phyloP scores from a whole-genome alignment of 2,329 filamentous ascomycete genomes.

The Cercospora berteroae region DNA sequence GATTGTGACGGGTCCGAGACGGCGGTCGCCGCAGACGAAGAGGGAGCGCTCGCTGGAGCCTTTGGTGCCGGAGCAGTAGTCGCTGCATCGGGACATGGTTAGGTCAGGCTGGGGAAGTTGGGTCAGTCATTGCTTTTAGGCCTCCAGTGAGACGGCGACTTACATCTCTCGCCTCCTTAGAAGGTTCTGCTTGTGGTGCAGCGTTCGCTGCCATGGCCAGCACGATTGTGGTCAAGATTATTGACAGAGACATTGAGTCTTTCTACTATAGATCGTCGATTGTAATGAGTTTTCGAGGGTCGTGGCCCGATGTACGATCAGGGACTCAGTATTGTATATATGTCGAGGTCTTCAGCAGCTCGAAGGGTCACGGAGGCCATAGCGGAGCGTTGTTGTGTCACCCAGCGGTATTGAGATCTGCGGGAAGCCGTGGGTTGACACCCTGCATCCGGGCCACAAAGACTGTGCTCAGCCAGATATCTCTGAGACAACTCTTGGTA shows the following conservation, averaged over 20 bases:
- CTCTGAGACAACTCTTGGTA: background rate
- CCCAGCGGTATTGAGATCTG: background rate
- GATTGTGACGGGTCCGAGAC: constrained; percentile 10
- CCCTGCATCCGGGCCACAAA: background rate
- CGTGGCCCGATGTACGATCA: background rate
- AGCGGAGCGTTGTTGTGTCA: background rate
- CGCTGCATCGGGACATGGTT: background rate
- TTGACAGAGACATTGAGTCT: background rate
- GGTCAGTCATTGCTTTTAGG: background rate
- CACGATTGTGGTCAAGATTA: background rate
- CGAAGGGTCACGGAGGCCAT: background rate
- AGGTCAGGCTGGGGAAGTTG: background rate
- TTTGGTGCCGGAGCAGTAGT: constrained; percentile 16
- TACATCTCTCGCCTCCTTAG: background rate
- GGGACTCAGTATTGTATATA: background rate
- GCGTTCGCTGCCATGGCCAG: background rate
- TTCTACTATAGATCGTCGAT: background rate
- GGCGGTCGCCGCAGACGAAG: constrained; percentile 13
- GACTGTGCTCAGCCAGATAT: background rate
- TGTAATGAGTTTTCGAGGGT: background rate
- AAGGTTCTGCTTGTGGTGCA: background rate
- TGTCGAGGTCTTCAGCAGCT: background rate
- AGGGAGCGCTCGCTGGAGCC: background rate
- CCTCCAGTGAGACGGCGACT: background rate
- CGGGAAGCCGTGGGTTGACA: background rate